Base-by-base conservation (phyloP, 2,329 filamentous ascomycete genomes). In the Chaetomium olivaceum region DNA sequence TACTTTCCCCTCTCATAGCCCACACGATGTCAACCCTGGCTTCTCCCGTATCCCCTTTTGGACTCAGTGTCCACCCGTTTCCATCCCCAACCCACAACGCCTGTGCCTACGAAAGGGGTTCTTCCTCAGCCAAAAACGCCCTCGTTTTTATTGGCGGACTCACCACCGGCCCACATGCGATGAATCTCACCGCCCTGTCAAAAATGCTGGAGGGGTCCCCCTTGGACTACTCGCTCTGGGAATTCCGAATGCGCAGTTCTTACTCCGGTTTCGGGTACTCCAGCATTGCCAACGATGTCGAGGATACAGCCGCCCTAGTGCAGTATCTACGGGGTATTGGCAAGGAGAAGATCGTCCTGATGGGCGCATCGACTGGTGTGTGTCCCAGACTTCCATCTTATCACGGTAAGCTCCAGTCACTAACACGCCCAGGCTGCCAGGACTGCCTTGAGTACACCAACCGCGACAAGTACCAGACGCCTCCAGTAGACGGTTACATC, bases 91-190 rank as follows among this genome's bases (percentile, higher is more conserved):
- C 62, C 7, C 56, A 51, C 8, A 1, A 6, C 50, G 33, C 62
- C 16, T 64, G 62, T 27, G 62, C 62, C 14, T 64, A 64, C 57
- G 62, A 64, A 51, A 39, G 57, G 19, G 62, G 62, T 16, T 11
- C 39, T 14, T 23, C 57, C 19, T 60, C 57, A 0, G 50, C 62
- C 6, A 43, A 29, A 11, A 86, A 91, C 76, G 87, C 87, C 2
- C 76, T 92, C 60, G 77, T 92, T 65, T 90, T 89, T 77, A 83
- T 92, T 68, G 89, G 88, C 66, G 90, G 90, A 25, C 83, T 93
- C 21, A 83, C 83, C 29, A 89, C 91, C 74, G 89, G 89, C 1
- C 85, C 89, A 66, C 86, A 90, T 67, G 33, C 60, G 11, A 61
- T 43, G 0, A 57, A 63, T 16, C 46, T 65, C 39, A 19, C 21